Evolutionary conservation across 2,329 filamentous ascomycete species (phyloP).

Genomic region (Aspergillus sp.): DNA sequence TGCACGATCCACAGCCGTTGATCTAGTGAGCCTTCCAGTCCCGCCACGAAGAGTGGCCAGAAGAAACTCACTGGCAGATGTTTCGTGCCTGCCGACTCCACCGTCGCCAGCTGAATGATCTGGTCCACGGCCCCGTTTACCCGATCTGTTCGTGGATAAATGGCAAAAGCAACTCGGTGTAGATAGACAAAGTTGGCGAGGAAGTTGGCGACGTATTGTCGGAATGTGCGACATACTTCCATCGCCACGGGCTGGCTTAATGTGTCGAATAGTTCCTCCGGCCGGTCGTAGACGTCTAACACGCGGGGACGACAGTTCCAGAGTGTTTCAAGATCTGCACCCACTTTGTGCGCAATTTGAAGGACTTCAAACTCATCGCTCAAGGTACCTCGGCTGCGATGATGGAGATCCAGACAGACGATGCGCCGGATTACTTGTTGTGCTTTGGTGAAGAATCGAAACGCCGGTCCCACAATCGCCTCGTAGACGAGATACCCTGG

Average conservation of each 20-base stretch:
- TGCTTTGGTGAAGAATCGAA: slow-evolving; percentile 27
- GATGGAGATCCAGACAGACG: slow-evolving; percentile 31
- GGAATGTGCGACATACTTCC: slow-evolving; percentile 26
- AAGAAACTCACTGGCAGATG: slow-evolving; percentile 27
- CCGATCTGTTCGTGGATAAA: slow-evolving; percentile 32
- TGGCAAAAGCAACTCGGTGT: slow-evolving; percentile 32
- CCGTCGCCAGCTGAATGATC: slow-evolving; percentile 30
- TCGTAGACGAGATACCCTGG: slow-evolving; percentile 28
- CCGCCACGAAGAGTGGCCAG: slow-evolving; percentile 32
- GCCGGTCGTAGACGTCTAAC: slow-evolving; percentile 25
- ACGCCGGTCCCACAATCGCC: slow-evolving; percentile 25
- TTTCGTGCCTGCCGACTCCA: slow-evolving; percentile 15
- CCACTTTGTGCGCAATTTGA: slow-evolving; percentile 31
- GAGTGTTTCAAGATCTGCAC: slow-evolving; percentile 29
- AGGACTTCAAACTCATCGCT: slow-evolving; percentile 35
- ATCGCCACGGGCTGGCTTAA: slow-evolving; percentile 20
- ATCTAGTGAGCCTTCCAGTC: slow-evolving; percentile 24
- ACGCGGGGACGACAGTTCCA: slow-evolving; percentile 29
- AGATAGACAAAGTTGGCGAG: slow-evolving; percentile 32
- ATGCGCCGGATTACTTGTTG: slow-evolving; percentile 32
- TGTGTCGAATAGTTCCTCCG: slow-evolving; percentile 21
- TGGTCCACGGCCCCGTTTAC: slow-evolving; percentile 30
- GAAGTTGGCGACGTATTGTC: slow-evolving; percentile 31
- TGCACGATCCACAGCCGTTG: slow-evolving; percentile 29
- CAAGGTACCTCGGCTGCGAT: slow-evolving; percentile 33